These are phyloP conservation scores for Farysia itapuensis DNA, from an alignment of 1,284 basidiomycete genomes.

Conservation along the genomic window DNA sequence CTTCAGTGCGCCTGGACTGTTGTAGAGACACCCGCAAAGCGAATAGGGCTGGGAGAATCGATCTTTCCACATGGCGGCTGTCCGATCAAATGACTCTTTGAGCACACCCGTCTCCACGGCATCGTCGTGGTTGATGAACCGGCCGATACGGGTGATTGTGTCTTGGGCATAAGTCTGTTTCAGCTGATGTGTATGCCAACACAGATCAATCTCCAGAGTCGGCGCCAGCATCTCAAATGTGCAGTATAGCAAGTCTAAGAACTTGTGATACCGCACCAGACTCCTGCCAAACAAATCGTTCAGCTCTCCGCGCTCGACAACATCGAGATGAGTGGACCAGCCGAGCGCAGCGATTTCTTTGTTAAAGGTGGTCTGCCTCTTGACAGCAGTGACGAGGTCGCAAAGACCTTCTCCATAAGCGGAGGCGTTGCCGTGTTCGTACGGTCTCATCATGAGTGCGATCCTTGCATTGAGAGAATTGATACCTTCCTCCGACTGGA, in stretches of 20 bases:
- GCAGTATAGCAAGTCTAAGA: conserved; percentile 19
- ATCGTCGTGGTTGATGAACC: conserved; percentile 51
- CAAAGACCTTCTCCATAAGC: conserved; percentile 29
- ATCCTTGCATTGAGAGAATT: conserved; percentile 22
- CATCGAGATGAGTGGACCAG: conserved; percentile 29
- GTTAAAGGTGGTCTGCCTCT: conserved; percentile 32
- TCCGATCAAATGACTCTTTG: conserved; percentile 39
- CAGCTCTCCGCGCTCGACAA: conserved; percentile 3
- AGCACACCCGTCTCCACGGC: conserved; percentile 42
- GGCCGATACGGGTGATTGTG: conserved; percentile 24
- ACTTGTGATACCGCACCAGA: conserved; percentile 43
- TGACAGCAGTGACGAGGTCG: conserved; percentile 33
- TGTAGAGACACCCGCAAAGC: conserved; percentile 39
- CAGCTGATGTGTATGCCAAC: conserved; percentile 51
- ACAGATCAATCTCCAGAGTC: conserved; percentile 49
- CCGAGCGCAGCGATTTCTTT: conserved; percentile 31
- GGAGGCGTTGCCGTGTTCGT: conserved; percentile 27
- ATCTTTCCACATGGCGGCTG: conserved; percentile 32
- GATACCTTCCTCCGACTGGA: conserved; percentile 9
- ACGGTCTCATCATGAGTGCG: conserved; percentile 19
- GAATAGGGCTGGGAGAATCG: conserved; percentile 39
- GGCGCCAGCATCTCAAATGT: conserved; percentile 23
- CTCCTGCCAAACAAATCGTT: conserved; percentile 21
- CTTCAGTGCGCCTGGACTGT: conserved; percentile 21
- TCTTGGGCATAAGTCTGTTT: conserved; percentile 23